Base-by-base conservation (phyloP, 1,284 basidiomycete genomes). In the Puccinia triticina region DNA sequence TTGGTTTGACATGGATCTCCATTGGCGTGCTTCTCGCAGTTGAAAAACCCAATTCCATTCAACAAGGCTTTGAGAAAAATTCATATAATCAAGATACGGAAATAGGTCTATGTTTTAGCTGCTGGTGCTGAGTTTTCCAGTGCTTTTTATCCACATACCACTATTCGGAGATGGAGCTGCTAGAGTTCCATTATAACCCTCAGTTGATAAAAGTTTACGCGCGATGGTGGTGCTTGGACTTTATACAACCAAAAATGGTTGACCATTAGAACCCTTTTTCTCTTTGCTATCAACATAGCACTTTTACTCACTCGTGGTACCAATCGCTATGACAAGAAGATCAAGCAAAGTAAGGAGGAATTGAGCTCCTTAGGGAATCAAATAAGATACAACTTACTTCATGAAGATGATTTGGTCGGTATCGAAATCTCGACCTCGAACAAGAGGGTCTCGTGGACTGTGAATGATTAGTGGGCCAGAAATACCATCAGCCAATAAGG, bases 151-250 rank as follows among this genome's bases (percentile, higher is more conserved):
- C 18, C 23, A 26, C 37, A 32, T 71, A 79, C 89, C 90, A 0
- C 89, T 87, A 75, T 90, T 86, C 0, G 89, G 87, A 0, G 86
- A 86, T 1, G 86, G 85, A 10, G 86, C 85, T 4, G 85, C 86
- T 48, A 84, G 80, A 40, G 84, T 77, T 12, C 85, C 86, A 34
- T 85, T 85, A 81, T 86, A 86, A 16, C 83, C 83, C 11, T 59
- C 18, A 14, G 82, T 80, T 23, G 77, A 82, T 7, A 84, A 84
- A 1, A 85, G 78, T 66, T 37, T 16, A 32, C 66, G 50, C 10
- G 32, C 12, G 4, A 55, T 34, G 8, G 29, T 32, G 40, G 77
- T 79, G 29, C 77, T 79, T 26, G 67, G 43, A 26, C 48, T 55
- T 43, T 50, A 26, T 69, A 40, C 0, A 3, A 71, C 23, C 12